Conservation (phyloP, 1,284 basidiomycete genomes). For the Rhodotorula mucilaginosa region DNA sequence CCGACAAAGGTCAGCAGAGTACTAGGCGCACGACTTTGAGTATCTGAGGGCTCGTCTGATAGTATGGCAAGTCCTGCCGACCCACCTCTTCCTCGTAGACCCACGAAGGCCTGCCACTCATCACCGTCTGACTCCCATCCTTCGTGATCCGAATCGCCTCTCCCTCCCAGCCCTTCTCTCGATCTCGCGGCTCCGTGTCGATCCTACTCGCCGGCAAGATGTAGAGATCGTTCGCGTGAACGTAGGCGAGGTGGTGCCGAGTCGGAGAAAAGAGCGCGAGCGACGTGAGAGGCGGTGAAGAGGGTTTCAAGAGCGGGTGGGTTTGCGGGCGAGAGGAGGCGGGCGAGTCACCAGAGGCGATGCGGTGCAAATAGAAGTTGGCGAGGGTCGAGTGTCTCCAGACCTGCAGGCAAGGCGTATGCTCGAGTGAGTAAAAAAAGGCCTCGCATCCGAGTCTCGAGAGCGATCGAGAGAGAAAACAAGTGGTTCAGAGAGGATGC, state of each 20-base stretch:
- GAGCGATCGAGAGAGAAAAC: too few relatives aligned
- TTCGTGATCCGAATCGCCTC: constrained; percentile 72
- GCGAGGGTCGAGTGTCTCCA: constrained; percentile 87
- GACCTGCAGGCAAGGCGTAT: constrained; percentile 57
- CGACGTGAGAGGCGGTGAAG: constrained; percentile 63
- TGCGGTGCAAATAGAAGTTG: constrained; percentile 81
- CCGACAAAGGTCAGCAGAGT: not conserved
- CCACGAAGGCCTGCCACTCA: constrained; percentile 93
- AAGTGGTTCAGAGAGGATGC: too few relatives aligned
- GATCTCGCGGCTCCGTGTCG: constrained; percentile 16
- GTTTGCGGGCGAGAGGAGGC: constrained; percentile 57
- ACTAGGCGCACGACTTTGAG: not conserved
- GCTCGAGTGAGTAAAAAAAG: not conserved
- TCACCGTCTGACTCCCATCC: constrained; percentile 76
- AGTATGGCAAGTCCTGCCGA: too few relatives aligned
- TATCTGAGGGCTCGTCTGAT: too few relatives aligned
- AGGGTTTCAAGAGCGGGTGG: constrained; percentile 57
- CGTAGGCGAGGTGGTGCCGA: constrained; percentile 75
- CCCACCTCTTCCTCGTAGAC: constrained; percentile 85
- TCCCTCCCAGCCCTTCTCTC: not conserved
- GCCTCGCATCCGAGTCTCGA: too few relatives aligned
- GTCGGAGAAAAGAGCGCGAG: constrained; percentile 83
- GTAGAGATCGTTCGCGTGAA: constrained; percentile 78
- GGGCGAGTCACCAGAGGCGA: constrained; percentile 46
- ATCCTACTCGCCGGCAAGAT: constrained; percentile 58